Conservation (phyloP, 2,329 filamentous ascomycete species). For the Nannizzia gypsea region DNA sequence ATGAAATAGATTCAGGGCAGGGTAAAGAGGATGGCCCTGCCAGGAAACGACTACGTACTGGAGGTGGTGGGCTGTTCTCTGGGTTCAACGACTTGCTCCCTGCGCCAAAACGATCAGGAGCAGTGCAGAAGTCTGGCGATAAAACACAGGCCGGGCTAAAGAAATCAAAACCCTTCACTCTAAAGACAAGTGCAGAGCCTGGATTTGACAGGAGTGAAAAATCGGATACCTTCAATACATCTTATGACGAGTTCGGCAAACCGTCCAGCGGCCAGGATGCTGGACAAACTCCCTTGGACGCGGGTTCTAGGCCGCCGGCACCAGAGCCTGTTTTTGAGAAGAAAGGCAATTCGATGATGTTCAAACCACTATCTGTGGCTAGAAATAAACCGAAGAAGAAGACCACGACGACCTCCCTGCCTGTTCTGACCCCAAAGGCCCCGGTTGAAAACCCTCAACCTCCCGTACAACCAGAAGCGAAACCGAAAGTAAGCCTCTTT, state of each 20-base stretch:
- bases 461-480: constrained; percentile 18
- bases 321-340: constrained; percentile 35
- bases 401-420: constrained; percentile 25
- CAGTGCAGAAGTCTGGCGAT: constrained; percentile 10
- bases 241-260: constrained; percentile 3
- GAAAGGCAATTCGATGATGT: constrained; percentile 71
- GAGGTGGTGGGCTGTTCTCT: constrained; percentile 51
- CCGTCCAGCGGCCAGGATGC: not conserved
- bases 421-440: constrained; percentile 13
- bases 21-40: constrained; percentile 17
- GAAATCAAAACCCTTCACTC: constrained; percentile 47
- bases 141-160: constrained; percentile 17
- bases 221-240: constrained; percentile 21
- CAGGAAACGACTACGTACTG: constrained; percentile 7
- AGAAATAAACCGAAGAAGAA: constrained; percentile 62
- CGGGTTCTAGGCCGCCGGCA: constrained; percentile 17
- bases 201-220: constrained; percentile 60
- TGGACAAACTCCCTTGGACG: constrained; percentile 21
- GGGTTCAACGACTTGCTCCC: constrained; percentile 82
- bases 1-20: constrained; percentile 26
- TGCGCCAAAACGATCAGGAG: constrained; percentile 54
- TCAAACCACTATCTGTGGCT: constrained; percentile 76
- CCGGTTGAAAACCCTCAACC: constrained; percentile 13
- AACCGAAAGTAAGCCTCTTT: constrained; percentile 36
- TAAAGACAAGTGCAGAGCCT: constrained; percentile 74